Base-by-base conservation (phyloP, 177 flowering plant genomes). In the Vitis hybrid region DNA sequence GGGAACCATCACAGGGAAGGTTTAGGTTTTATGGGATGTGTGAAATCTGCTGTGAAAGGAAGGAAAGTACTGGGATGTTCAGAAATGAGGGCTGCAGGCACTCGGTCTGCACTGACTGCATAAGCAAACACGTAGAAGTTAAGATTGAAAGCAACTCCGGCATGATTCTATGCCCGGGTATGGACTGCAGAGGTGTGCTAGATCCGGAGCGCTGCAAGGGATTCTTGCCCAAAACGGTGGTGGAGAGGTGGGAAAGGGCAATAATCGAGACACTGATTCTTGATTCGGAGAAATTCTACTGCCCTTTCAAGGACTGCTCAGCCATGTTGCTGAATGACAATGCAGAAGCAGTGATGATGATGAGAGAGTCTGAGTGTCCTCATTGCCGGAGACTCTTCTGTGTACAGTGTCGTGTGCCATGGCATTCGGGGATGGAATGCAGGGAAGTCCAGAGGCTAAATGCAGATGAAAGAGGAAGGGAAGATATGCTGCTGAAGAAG, bases 371-470 rank as follows among this genome's bases (percentile, higher is more conserved):
- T 21, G 65, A 62, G 52, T 62, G 65, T 1, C 65, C 65, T 4
- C 9, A 45, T 17, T 62, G 65, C 52, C 26, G 65, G 65, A n/a
- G 65, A 45, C 21, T 45, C 17, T 62, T 62, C 65, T 62, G 65
- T 3, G 65, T 51, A 14, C 13, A 45, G 52, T 62, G 65, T n/a
- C 12, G 19, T 4, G 65, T 48, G 52, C 65, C 65, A 23, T 62
- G 65, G 65, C 65, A 62, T n/a, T 15, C 52, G 1, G 65, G 52
- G 65, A 21, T 48, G 11, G 54, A 18, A 3, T 62, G 65, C 52
- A 6, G 15, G 15, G 65, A 62, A 23, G 15, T 15, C n/a, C 52
- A 45, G 65, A 62, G 52, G 51, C 26, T 62, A 23, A 30, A 30
- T 6, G 65, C 45, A 19, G 21, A 62, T 18, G 65, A 62, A 51